phyloP scores from a whole-genome alignment of 2,329 filamentous ascomycete genomes.

The Ophiosphaerella herpotricha region DNA sequence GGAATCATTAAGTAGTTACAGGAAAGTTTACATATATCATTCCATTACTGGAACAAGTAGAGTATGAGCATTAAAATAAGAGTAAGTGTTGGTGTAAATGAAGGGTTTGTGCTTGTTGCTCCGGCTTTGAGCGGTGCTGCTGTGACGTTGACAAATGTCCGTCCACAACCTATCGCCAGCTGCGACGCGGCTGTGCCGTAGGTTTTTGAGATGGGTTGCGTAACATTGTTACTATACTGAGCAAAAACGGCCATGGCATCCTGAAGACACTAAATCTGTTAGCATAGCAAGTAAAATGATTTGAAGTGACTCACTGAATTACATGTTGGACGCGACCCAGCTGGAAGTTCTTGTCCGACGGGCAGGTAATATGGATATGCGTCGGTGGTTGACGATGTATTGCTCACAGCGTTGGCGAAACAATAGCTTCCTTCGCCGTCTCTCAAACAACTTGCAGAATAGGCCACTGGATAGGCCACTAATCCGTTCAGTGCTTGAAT shows the following conservation, averaged over 20 bases:
- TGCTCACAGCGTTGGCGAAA: conserved; percentile 84
- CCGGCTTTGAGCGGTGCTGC: conserved; percentile 48
- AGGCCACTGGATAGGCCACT: conserved; percentile 75
- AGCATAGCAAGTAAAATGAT: neutral
- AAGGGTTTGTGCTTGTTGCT: conserved; percentile 23
- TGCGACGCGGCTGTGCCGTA: conserved; percentile 74
- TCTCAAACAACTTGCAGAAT: conserved; percentile 78
- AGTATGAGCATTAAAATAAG: conserved; percentile 43
- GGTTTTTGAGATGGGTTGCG: conserved; percentile 67
- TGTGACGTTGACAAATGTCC: conserved; percentile 57
- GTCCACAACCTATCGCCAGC: conserved; percentile 69
- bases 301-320: conserved; percentile 46
- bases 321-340: conserved; percentile 72
- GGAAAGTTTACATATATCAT: conserved; percentile 17
- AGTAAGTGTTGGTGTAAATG: conserved; percentile 36
- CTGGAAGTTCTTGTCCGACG: conserved; percentile 72
- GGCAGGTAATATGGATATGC: conserved; percentile 86
- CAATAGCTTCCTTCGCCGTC: conserved; percentile 70
- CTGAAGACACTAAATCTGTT: conserved; percentile 62
- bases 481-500: conserved; percentile 76
- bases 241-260: conserved; percentile 84
- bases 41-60: conserved; percentile 36
- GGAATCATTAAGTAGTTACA: conserved; percentile 24
- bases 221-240: conserved; percentile 66
- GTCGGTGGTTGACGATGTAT: conserved; percentile 70